Evolutionary conservation across 805 yeast genomes (phyloP).

Genomic region (Starmera quercuum): DNA sequence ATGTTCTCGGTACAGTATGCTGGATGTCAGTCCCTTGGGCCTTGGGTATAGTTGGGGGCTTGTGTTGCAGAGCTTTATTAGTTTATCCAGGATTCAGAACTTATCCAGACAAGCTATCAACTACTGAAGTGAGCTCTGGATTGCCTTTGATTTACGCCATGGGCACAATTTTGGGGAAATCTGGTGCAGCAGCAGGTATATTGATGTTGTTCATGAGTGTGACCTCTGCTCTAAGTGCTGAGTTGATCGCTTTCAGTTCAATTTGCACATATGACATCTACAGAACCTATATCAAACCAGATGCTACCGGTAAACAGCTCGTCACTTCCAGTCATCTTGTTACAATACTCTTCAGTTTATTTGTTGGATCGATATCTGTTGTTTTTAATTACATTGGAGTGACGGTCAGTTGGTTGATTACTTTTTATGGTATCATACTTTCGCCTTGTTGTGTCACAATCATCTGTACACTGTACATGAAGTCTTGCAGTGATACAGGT

Average conservation of each 20-base stretch:
- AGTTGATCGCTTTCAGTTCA: slow-evolving; percentile 75
- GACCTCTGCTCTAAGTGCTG: slow-evolving; percentile 83
- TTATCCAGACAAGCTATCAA: slow-evolving; percentile 35
- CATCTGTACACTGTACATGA: slow-evolving; percentile 26
- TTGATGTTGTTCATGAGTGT: slow-evolving; percentile 78
- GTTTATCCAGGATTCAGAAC: slow-evolving; percentile 56
- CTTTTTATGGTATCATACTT: slow-evolving; percentile 31
- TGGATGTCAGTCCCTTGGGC: slow-evolving; percentile 86
- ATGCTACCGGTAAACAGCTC: slow-evolving; percentile 62
- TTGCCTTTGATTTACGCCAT: slow-evolving; percentile 58
- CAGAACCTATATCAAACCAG: slow-evolving; percentile 68
- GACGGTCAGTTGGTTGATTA: slow-evolving; percentile 32
- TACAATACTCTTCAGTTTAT: slow-evolving; percentile 31
- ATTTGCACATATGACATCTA: slow-evolving; percentile 76
- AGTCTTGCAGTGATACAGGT: slow-evolving; percentile 10
- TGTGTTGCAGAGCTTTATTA: slow-evolving; percentile 66
- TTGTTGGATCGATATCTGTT: slow-evolving; percentile 30
- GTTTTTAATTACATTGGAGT: slow-evolving; percentile 34
- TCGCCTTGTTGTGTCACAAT: slow-evolving; percentile 29
- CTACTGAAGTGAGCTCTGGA: slow-evolving; percentile 65
- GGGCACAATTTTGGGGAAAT: slow-evolving; percentile 68
- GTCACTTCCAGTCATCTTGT: slow-evolving; percentile 30
- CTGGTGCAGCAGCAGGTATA: slow-evolving; percentile 77
- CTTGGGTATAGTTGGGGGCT: slow-evolving; percentile 70
- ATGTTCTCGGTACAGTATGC: slow-evolving; percentile 73